Evolutionary conservation across 1,284 basidiomycete genomes (phyloP).

Genomic region (Tylopilus sp.): DNA sequence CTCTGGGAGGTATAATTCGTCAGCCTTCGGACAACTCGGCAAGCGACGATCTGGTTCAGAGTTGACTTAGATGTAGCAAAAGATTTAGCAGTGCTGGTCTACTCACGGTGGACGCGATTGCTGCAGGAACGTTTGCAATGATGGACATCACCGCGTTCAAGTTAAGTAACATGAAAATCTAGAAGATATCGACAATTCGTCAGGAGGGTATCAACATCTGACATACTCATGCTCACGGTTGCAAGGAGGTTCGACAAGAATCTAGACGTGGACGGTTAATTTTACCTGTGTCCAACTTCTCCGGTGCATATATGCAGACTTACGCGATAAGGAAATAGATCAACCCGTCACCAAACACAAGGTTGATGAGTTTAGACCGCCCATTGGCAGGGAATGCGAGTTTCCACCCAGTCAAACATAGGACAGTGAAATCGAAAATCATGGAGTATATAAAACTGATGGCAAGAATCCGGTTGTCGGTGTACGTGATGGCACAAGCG

Average conservation of each 20-base stretch:
- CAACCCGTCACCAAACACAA: slow-evolving; percentile 77
- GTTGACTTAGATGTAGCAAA: background rate
- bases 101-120: slow-evolving; percentile 71
- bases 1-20: slow-evolving; percentile 65
- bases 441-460: slow-evolving; percentile 80
- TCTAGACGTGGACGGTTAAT: slow-evolving; percentile 45
- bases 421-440: slow-evolving; percentile 74
- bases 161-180: slow-evolving; percentile 79
- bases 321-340: slow-evolving; percentile 82
- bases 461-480: slow-evolving; percentile 67
- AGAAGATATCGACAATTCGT: slow-evolving; percentile 3
- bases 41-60: slow-evolving; percentile 70
- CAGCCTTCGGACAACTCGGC: slow-evolving; percentile 74
- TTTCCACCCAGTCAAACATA: slow-evolving; percentile 71
- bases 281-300: background rate
- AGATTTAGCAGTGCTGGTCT: background rate
- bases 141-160: slow-evolving; percentile 81
- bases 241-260: slow-evolving; percentile 76
- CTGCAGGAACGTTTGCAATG: slow-evolving; percentile 80
- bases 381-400: slow-evolving; percentile 55
- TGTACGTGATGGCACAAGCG: slow-evolving; percentile 66
- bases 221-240: slow-evolving; percentile 54
- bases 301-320: slow-evolving; percentile 43
- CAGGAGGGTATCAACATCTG: background rate
- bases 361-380: slow-evolving; percentile 66